phyloP scores from a whole-genome alignment of 208 protist species.

The Leptomonas seymouri region DNA sequence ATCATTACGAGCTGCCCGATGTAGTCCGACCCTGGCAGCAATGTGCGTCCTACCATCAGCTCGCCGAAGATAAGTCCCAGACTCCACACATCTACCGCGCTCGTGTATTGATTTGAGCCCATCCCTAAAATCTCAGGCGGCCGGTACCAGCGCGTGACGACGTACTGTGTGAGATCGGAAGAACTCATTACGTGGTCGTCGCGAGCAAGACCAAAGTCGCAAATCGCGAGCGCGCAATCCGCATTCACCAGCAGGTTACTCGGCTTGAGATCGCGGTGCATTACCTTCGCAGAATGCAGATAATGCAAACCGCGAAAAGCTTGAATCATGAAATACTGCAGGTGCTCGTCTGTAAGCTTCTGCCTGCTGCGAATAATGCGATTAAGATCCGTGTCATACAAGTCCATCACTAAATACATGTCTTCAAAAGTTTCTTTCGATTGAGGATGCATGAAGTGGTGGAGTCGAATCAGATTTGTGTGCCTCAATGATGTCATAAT shows the following conservation, averaged over 20 bases:
- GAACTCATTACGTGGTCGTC: slow-evolving; percentile 68
- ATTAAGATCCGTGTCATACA: slow-evolving; percentile 98
- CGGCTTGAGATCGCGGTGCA: slow-evolving; percentile 97
- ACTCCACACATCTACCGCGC: slow-evolving; percentile 97
- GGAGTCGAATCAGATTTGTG: slow-evolving; percentile 91
- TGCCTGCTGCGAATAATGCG: slow-evolving; percentile 96
- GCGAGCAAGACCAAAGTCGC: slow-evolving; percentile 93
- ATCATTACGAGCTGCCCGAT: slow-evolving; percentile 87
- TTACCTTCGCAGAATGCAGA: slow-evolving; percentile 97
- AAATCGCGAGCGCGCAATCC: slow-evolving; percentile 95
- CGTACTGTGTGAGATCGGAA: slow-evolving; percentile 95
- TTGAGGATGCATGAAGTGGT: slow-evolving; percentile 84
- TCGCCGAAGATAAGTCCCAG: slow-evolving; percentile 98
- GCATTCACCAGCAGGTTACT: slow-evolving; percentile 96
- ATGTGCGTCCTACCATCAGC: slow-evolving; percentile 96
- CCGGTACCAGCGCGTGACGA: slow-evolving; percentile 99
- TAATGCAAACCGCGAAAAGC: slow-evolving; percentile 96
- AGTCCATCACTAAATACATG: slow-evolving; percentile 91
- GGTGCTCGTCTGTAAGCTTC: slow-evolving; percentile 96
- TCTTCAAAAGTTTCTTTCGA: slow-evolving; percentile 78
- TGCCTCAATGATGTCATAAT: slow-evolving; percentile 94
- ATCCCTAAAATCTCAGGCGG: slow-evolving; percentile 98
- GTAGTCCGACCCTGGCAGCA: slow-evolving; percentile 94
- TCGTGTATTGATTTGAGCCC: slow-evolving; percentile 93
- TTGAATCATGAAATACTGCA: slow-evolving; percentile 99